phyloP scores from a whole-genome alignment of 495 filamentous ascomycete species.

The Cercophora sp. region DNA sequence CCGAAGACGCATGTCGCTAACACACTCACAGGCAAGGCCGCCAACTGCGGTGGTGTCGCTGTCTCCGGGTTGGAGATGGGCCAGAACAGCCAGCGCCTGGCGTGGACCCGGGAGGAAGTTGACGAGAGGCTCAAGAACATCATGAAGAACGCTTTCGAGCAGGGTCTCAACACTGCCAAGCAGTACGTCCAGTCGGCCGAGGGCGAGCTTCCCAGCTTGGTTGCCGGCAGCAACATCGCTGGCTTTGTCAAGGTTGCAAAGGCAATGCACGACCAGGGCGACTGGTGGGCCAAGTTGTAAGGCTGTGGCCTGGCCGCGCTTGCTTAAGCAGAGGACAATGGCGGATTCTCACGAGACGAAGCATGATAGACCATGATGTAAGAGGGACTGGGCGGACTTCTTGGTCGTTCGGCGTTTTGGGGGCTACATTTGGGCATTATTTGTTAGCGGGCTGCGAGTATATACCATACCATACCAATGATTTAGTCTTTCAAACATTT shows the following conservation, averaged over 20 bases:
- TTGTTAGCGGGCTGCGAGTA: slow-evolving; percentile 10
- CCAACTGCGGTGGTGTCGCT: slow-evolving; percentile 96
- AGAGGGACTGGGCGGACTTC: background rate
- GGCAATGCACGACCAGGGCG: slow-evolving; percentile 94
- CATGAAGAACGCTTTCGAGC: slow-evolving; percentile 92
- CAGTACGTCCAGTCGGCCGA: slow-evolving; percentile 73
- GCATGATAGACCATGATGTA: too few species aligned
- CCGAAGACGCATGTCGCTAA: too few species aligned
- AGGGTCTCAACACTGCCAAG: slow-evolving; percentile 84
- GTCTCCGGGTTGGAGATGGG: slow-evolving; percentile 99
- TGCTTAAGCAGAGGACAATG: background rate
- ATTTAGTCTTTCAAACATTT: background rate
- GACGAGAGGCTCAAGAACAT: slow-evolving; percentile 88
- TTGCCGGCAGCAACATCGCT: slow-evolving; percentile 93
- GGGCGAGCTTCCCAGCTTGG: slow-evolving; percentile 82
- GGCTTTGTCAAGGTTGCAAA: slow-evolving; percentile 94
- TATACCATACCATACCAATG: slow-evolving; percentile 1
- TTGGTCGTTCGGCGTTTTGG: slow-evolving; percentile 8
- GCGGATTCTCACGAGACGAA: background rate
- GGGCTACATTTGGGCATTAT: slow-evolving; percentile 5
- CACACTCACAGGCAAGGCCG: slow-evolving; percentile 58
- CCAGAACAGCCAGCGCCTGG: slow-evolving; percentile 84
- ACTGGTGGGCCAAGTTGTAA: slow-evolving; percentile 72
- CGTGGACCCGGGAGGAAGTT: slow-evolving; percentile 85
- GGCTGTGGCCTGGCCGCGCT: background rate